phyloP scores from a whole-genome alignment of 1,284 basidiomycete genomes.

The Cutaneotrichosporon sp. region DNA sequence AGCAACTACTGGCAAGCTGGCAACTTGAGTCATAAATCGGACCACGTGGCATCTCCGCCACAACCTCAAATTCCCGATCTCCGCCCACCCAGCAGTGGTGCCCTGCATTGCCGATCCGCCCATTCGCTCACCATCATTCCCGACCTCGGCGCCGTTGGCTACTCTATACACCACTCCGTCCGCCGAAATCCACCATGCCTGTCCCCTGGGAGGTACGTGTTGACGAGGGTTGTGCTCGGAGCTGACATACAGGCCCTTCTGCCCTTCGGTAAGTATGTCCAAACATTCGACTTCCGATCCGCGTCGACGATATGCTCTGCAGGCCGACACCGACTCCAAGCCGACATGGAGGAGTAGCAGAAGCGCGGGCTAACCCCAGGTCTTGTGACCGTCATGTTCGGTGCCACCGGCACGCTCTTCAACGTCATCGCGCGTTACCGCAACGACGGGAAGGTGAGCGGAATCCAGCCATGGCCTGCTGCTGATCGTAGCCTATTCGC shows the following conservation, averaged over 20 bases:
- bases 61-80: background rate
- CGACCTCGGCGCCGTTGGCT: background rate
- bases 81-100: background rate
- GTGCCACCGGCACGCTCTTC: constrained; percentile 75
- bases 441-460: constrained; percentile 82
- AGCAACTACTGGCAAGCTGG: no score
- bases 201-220: constrained; percentile 71
- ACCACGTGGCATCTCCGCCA: constrained; percentile 1
- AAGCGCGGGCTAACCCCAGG: constrained; percentile 56
- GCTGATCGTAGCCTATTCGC: constrained; percentile 61
- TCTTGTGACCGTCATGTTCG: constrained; percentile 82
- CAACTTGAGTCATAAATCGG: background rate
- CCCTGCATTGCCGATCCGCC: constrained; percentile 9
- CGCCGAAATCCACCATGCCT: constrained; percentile 63
- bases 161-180: background rate
- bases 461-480: background rate
- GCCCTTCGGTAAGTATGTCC: constrained; percentile 73
- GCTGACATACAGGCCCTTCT: constrained; percentile 60
- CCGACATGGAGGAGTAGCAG: no score
- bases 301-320: no score
- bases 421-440: constrained; percentile 69
- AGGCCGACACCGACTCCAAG: no score
- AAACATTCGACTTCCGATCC: background rate
- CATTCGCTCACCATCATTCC: constrained; percentile 5
- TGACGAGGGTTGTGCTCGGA: background rate